Evolutionary conservation across 768 basidiomycete species (phyloP), one percentile per base, ranked within the genome.

Genomic region (Boletus rubescentipes): DNA sequence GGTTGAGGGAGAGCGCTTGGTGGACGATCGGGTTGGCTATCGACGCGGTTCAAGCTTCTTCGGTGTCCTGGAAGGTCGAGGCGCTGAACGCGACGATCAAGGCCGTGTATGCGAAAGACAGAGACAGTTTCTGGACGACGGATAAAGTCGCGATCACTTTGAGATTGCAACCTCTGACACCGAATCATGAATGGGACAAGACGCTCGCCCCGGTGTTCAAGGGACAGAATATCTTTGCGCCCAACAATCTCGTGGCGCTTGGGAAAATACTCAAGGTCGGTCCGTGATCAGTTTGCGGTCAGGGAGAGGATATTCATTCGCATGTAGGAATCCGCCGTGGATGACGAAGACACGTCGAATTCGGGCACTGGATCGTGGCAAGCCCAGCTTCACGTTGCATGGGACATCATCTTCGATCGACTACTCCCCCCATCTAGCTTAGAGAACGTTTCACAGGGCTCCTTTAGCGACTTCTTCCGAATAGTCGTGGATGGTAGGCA

Each of bases 1-100:
- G 94, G 93, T 72, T 98, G 46, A 78, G 87, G 36, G 96, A 98
- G 71, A 89, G 89, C 64, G 89, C 86, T 14, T 96, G 91, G 89
- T 96, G 92, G 84, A 78, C 84, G 20, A 73, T 95, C 45, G 72
- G 78, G 21, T 73, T 86, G 43, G 86, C 85, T 0, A 60, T 92
- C 44, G 83, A 88, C 55, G 77, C 77, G 12, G 71, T 91, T 37
- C 67, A 79, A 44, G 75, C 71, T 7, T 86, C 83, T 16, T 72
- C 81, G 5, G 83, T 86, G 15, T 54, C 79, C 0, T 97, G 94
- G 93, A 87, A 84, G 68, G 75, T 77, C 1, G 77, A 82, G 21
- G 93, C 86, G 5, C 61, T 87, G 14, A 73, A 79, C 7, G 65
- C 66, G 39, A 73, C 81, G 0, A 63, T 89, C 10, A 65, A 79